Base-by-base conservation (phyloP, 148 eudicot species). In the Chenopodium berlandieri region DNA sequence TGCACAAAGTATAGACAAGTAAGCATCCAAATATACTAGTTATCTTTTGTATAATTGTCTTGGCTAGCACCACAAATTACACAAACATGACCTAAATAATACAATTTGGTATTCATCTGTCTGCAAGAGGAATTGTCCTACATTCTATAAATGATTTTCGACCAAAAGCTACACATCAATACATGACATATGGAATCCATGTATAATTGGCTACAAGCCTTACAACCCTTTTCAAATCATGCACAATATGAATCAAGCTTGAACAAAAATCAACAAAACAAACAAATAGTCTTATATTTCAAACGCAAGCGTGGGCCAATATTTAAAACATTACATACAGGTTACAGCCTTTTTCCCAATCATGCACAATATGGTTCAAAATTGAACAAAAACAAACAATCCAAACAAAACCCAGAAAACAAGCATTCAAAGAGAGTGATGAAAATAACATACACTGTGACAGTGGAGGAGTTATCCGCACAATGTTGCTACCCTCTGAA, bases 381-480 rank as follows among this genome's bases (percentile, higher is more conserved):
- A 16, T 7, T 58, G 14, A 67, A 48, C 63, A 83, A 78, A 84
- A 64, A 77, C 23, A 23, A 79, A 48, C 3, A 50, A 78, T 68
- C 17, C 34, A 75, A 40, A 23, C 75, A 80, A 74, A 75, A 52
- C 71, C 30, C 34, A 69, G 34, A 58, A 70, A 70, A 37, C 20
- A 72, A 22, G 32, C 50, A 16, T 37, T 25, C 64, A 37, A 60
- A 32, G 40, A 34, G 47, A 71, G 65, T 3, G 71, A 3, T 70
- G 65, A 78, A 75, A 34, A 75, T 17, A 66, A 46, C 87, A 88
- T 84, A 97, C 99, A 97, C 82, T 94, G 99, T 27, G 99, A 94
- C 67, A 94, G 88, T 10, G 98, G 98, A 31, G 99, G 98, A 69
- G 95, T 94, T 73, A 94, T 93, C 48, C 92, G 88, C 79, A 97